These are phyloP conservation scores for Centrapalus pauciflorus DNA, from an alignment of 129 eudicot genomes.

Conservation along the genomic window DNA sequence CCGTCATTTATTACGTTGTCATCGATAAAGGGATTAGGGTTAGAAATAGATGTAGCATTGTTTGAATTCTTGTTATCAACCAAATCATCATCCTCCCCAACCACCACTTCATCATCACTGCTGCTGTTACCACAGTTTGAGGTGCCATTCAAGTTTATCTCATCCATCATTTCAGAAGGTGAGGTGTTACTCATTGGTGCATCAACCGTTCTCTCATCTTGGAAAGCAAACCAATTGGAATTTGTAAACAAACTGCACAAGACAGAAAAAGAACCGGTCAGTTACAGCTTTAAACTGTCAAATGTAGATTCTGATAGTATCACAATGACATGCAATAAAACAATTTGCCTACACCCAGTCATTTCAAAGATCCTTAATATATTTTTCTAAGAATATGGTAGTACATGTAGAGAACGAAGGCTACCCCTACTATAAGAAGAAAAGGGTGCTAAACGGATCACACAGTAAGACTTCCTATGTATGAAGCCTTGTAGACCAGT, in stretches of 20 bases:
- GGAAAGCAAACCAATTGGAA: slow-evolving; percentile 94
- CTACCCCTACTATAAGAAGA: too few relatives aligned
- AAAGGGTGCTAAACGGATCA: too few relatives aligned
- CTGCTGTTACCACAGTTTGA: slow-evolving; percentile 48
- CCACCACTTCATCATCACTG: slow-evolving; percentile 78
- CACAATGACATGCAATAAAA: neutral
- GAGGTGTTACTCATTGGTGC: slow-evolving; percentile 36
- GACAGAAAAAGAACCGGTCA: neutral
- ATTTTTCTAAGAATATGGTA: too few relatives aligned
- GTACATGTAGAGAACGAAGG: too few relatives aligned
- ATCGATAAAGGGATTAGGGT: slow-evolving; percentile 10
- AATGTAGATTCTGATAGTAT: neutral
- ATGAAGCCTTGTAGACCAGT: too few relatives aligned
- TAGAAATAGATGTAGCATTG: slow-evolving; percentile 30
- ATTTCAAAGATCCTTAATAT: too few relatives aligned
- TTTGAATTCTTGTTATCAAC: slow-evolving; percentile 32
- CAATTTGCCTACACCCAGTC: too few relatives aligned
- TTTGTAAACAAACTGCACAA: slow-evolving; percentile 75
- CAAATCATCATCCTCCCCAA: slow-evolving; percentile 78
- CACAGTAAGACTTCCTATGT: too few relatives aligned
- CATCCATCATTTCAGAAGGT: slow-evolving; percentile 55
- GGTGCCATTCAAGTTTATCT: slow-evolving; percentile 50
- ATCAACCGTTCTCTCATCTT: slow-evolving; percentile 53
- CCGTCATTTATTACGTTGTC: slow-evolving; percentile 12
- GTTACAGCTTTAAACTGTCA: neutral